Base-by-base conservation (phyloP, 257 asterid species). In the Forsythia suspensa region DNA sequence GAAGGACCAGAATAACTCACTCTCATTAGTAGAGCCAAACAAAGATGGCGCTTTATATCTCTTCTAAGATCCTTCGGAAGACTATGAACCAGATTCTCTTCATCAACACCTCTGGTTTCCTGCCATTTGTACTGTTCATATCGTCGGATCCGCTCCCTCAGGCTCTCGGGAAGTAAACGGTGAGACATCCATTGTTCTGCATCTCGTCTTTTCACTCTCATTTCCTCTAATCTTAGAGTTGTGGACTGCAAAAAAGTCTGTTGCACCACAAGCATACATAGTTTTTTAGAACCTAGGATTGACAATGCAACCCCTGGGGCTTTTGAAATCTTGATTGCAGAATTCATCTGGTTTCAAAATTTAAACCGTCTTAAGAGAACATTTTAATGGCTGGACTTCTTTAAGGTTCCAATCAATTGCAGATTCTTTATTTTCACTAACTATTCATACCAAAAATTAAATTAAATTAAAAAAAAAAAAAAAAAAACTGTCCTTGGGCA, bases 111-210 rank as follows among this genome's bases (percentile, higher is more conserved):
- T 66, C 98, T 79, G 55, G 97, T 95, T 87, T 95, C 98, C 83
- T 93, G 99, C 99, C 97, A 95, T 86, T 84, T 95, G 81, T 95
- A 95, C 69, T 95, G 99, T 76, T 95, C 98, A 37, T 95, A 92
- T 78, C 97, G 86, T 87, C 97, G 90, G 78, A 95, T 93, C 67
- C 99, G 91, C 84, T 86, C 94, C 85, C 89, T 85, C 74, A 95
- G 77, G 82, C 75, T 87, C 18, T 95, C 97, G 4, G 99, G 98
- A 75, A 95, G 99, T 79, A 93, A 82, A 29, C 98, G 97, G 76
- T 95, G 98, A 59, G 98, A 80, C 99, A 95, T 95, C 98, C 98
- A 93, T 79, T 95, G 99, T 84, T 95, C 98, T 2, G 98, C 97
- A 84, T 95, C 99, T 75, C 98, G 95, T 83, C 97, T 87, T 87